A percentile compares a stretch with the other conserved stretches of the same genome.
These are phyloP conservation scores for Jimgerdemannia flammicorona DNA, from an alignment of 192 early-diverging fungal species.

Conservation along the genomic window DNA sequence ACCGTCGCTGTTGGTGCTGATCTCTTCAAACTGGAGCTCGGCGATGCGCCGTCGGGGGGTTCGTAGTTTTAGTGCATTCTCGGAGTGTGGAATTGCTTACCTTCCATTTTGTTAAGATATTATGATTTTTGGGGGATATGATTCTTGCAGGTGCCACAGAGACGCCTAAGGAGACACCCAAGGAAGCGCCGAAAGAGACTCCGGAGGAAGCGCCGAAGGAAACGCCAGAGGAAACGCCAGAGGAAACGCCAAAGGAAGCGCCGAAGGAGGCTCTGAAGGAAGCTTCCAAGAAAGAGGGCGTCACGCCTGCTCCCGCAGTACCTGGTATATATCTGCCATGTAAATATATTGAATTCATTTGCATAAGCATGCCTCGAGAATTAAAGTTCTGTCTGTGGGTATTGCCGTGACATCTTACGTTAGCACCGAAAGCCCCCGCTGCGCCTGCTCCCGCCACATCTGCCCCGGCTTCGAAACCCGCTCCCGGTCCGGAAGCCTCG, in stretches of 20 bases:
- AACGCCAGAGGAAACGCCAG: conserved; percentile 17
- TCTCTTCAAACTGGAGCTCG: conserved; percentile 88
- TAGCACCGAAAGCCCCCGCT: conserved; percentile 30
- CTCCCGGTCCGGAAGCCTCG: conserved; percentile 43
- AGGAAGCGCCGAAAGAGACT: conserved; percentile 37
- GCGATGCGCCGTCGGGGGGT: conserved; percentile 63
- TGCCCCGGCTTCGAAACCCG: conserved; percentile 29
- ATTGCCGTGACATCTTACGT: conserved; percentile 1
- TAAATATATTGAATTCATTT: too few relatives aligned
- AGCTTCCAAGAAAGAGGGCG: conserved; percentile 28
- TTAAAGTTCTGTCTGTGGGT: conserved; percentile 10
- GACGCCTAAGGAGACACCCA: conserved; percentile 20
- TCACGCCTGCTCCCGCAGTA: conserved; percentile 33
- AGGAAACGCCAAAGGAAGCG: conserved; percentile 30
- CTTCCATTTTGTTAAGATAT: neutral
- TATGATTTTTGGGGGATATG: neutral
- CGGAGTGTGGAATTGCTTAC: neutral
- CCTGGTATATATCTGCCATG: neutral
- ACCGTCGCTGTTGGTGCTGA: conserved; percentile 88
- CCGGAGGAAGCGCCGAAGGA: conserved; percentile 30
- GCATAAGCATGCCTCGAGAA: too few relatives aligned
- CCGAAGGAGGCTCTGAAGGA: conserved; percentile 14
- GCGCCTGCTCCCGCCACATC: conserved; percentile 31
- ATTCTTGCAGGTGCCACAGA: conserved; percentile 20
- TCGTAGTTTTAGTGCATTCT: neutral